Evolutionary conservation across 1,284 basidiomycete genomes (phyloP), one percentile per base, ranked within the genome.

Genomic region (Naganishia sp.): DNA sequence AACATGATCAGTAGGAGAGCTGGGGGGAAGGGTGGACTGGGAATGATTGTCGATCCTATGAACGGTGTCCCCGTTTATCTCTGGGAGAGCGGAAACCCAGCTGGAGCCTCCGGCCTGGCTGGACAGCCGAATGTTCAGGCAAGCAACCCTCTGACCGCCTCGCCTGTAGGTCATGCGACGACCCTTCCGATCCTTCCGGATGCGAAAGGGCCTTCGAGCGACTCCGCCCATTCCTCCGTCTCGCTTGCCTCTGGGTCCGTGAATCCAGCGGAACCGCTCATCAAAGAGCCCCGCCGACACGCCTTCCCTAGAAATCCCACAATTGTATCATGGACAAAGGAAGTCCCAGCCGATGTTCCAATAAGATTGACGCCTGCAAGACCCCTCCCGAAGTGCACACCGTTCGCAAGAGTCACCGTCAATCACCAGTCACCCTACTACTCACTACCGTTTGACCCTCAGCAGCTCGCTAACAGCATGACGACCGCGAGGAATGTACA

Each of bases 351-450:
- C 13, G 35, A 3, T 15, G n/a, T 46, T 23, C 46, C 57, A 3
- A 21, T 31, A 35, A 15, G 28, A 23, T n/a, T 3, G n/a, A 18
- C 25, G 7, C 25, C 28, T 35, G 5, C 28, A 5, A 5, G 28
- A 28, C 28, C 42, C 43, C 46, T 4, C 9, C 7, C 23, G 2
- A 49, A 21, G 23, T 18, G 11, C 23, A 35, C 31, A 6, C 46
- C 57, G 17, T 23, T 39, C 11, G 57, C 35, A n/a, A 60, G 57
- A 11, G 57, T 60, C 45, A 50, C 32, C 32, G 57, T 60, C 18
- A 39, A 25, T 18, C 17, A 1, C 21, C 10, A 28, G 11, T 9
- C 50, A 13, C 13, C 7, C 50, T 10, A 4, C 11, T 31, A 15
- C 13, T 35, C 50, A 32, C 57, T 9, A 35, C 57, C 46, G 11